These are phyloP conservation scores for Quercus lobata DNA, from an alignment of 331 rosid species.

Conservation along the genomic window DNA sequence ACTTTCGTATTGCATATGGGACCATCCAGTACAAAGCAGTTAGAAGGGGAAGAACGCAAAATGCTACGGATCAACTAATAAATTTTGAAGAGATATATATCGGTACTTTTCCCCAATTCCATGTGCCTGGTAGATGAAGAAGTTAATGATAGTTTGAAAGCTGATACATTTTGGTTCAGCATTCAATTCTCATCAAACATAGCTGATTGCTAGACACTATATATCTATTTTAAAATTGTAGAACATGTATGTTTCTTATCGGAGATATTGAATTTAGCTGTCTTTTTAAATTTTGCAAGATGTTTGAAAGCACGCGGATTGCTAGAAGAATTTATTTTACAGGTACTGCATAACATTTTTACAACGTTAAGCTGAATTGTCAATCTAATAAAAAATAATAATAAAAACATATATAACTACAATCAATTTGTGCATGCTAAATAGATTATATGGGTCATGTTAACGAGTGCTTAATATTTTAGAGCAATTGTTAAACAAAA, in stretches of 20 bases:
- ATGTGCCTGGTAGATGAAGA: slow-evolving; percentile 54
- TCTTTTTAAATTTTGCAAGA: not conserved
- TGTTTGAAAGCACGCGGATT: not conserved
- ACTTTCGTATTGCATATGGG: not conserved
- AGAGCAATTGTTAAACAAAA: too few species aligned
- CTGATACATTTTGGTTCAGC: slow-evolving; percentile 7
- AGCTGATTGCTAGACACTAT: not conserved
- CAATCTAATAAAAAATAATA: too few species aligned
- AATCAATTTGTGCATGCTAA: too few species aligned
- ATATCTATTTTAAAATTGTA: not conserved
- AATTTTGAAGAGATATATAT: not conserved
- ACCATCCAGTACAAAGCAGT: not conserved
- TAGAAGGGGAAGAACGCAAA: not conserved
- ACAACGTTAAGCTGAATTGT: too few species aligned
- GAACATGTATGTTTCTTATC: not conserved
- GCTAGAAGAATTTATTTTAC: too few species aligned
- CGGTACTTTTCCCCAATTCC: slow-evolving; percentile 19
- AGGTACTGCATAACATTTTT: too few species aligned
- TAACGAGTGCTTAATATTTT: too few species aligned
- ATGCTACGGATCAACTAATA: not conserved
- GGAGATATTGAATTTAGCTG: not conserved
- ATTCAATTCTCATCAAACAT: slow-evolving; percentile 7
- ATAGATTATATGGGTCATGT: too few species aligned
- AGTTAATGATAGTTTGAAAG: slow-evolving; percentile 25
- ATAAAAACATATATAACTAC: too few species aligned